These are phyloP conservation scores for Buxus sempervirens DNA, from an alignment of 164 flowering plant genomes.

Conservation along the genomic window DNA sequence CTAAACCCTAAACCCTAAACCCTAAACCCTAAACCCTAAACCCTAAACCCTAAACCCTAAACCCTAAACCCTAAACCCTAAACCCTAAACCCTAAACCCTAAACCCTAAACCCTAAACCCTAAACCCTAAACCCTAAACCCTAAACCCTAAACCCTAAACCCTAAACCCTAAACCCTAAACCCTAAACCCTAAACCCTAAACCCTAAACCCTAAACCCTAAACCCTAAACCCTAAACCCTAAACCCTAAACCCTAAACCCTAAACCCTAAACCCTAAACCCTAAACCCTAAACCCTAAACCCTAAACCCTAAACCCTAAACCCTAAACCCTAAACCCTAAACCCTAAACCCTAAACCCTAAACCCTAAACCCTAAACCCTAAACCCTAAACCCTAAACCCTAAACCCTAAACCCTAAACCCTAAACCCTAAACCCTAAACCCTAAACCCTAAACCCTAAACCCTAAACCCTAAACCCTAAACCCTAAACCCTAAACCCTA, in stretches of 20 bases:
- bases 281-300: slow-evolving; percentile 14
- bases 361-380: slow-evolving; percentile 4
- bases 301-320: slow-evolving; percentile 16
- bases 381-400: not conserved
- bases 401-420: not conserved
- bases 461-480: slow-evolving; percentile 4
- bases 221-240: slow-evolving; percentile 17
- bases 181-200: slow-evolving; percentile 11
- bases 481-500: slow-evolving; percentile 7
- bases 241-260: slow-evolving; percentile 15
- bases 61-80: slow-evolving; percentile 7
- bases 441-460: not conserved
- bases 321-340: slow-evolving; percentile 14
- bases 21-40: slow-evolving; percentile 1
- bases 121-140: slow-evolving; percentile 16
- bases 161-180: slow-evolving; percentile 13
- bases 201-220: slow-evolving; percentile 14
- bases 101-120: slow-evolving; percentile 15
- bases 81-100: slow-evolving; percentile 15
- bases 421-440: not conserved
- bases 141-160: slow-evolving; percentile 17
- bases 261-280: slow-evolving; percentile 7
- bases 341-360: slow-evolving; percentile 14
- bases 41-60: slow-evolving; percentile 2
- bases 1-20: slow-evolving; percentile 12